Base-by-base conservation (phyloP, 164 flowering plant species). In the Vitis rotundifolia region DNA sequence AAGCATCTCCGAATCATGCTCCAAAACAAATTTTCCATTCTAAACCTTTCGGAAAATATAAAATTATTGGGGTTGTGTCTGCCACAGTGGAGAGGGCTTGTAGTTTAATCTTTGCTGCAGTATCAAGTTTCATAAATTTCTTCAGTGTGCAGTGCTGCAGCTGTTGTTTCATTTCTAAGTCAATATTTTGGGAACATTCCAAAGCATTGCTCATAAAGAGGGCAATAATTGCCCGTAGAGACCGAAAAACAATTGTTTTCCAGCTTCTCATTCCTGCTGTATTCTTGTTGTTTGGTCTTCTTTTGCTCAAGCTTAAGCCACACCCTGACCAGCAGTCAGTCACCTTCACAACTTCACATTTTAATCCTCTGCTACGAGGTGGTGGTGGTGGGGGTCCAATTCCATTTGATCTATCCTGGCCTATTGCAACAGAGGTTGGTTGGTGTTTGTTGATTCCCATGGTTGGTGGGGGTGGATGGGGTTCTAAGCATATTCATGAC, bases 381-480 rank as follows among this genome's bases (percentile, higher is more conserved):
- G 91, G 85, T 4, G 98, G 99, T 60, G 99, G 98, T 58, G 99
- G 97, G 50, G 99, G 97, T 71, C 99, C 99, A 67, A 89, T 96
- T 79, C 97, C 99, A 68, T 96, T 83, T 77, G 89, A 93, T 86
- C 73, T 93, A 28, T 83, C 92, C 50, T 79, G 79, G 73, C 88
- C 87, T 44, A 87, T 93, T 55, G 77, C 98, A 29, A 70, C 79
- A 47, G 83, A 87, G 93, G 98, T 92, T 37, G 26, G 72, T 70
- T 61, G 29, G 14, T 50, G 49, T 26, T 77, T 29, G 49, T 50
- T 48, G 14, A 14, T 60, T 28, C 18, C 51, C n/a, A 0, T 62
- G 16, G 16, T 5, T 53, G 56, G 44, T 37, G 44, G 44, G 44
- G 44, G 5, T 5, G 44, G 44, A 37, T 37, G 44, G 7, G 44